A percentile compares a stretch with the other conserved stretches of the same genome.
Conservation (phyloP, 2,329 filamentous ascomycete species). For the Basipetospora chlamydospora region DNA sequence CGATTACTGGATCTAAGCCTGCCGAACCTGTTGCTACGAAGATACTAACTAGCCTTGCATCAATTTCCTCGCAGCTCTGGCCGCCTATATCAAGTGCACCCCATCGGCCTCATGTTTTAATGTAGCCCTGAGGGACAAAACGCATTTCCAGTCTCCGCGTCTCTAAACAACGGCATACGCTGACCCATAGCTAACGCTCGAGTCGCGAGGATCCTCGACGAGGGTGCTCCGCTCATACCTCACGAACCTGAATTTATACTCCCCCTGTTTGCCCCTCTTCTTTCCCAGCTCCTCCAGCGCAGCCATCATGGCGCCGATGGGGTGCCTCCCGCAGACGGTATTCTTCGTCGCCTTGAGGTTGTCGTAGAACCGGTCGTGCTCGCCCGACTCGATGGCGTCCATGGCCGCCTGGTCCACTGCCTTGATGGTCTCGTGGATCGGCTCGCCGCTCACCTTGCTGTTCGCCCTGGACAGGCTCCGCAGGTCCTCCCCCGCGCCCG, state of each 20-base stretch:
- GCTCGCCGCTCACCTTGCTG: constrained; percentile 16
- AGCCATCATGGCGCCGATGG: constrained; percentile 86
- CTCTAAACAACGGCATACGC: constrained; percentile 63
- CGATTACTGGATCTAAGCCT: too few relatives aligned
- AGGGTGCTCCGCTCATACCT: constrained; percentile 78
- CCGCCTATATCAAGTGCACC: too few relatives aligned
- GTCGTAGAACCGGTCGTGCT: constrained; percentile 53
- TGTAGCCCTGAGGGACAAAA: too few relatives aligned
- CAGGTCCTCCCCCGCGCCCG: too few relatives aligned
- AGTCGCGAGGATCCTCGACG: constrained; percentile 52
- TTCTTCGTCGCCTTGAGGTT: constrained; percentile 63
- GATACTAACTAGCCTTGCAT: too few relatives aligned
- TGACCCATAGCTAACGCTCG: constrained; percentile 89
- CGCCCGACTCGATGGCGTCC: constrained; percentile 66
- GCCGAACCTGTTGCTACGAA: too few relatives aligned
- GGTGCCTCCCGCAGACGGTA: constrained; percentile 88
- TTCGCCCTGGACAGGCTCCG: constrained; percentile 21
- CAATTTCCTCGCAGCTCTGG: too few relatives aligned
- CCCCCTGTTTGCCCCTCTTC: constrained; percentile 21
- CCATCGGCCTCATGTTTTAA: too few relatives aligned
- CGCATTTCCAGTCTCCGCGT: not conserved
- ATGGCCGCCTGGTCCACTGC: constrained; percentile 70
- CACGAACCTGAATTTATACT: constrained; percentile 58
- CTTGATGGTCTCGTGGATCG: constrained; percentile 76
- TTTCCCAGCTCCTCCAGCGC: constrained; percentile 53